phyloP scores from a whole-genome alignment of 768 basidiomycete genomes.

The Pluteus cervinus region DNA sequence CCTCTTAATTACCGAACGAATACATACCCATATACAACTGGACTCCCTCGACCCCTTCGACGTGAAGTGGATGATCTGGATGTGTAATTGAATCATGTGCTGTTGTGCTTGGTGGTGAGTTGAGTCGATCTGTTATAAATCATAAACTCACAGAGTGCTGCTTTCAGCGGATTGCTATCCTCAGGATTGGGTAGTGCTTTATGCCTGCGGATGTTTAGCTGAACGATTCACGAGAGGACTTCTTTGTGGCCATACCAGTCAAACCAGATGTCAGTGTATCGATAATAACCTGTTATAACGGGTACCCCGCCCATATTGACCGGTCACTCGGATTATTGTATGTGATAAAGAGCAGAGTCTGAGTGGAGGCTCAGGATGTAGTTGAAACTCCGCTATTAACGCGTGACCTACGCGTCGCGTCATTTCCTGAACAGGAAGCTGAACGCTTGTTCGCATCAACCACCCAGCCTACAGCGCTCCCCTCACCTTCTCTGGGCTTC shows the following conservation, averaged over 20 bases:
- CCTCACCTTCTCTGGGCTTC: slow-evolving; percentile 2
- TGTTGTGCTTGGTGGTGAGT: slow-evolving; percentile 10
- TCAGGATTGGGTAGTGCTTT: slow-evolving; percentile 49
- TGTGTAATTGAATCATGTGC: slow-evolving; percentile 66
- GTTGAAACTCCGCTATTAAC: too few relatives aligned
- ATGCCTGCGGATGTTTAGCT: slow-evolving; percentile 39
- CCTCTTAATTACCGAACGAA: background rate
- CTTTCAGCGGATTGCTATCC: slow-evolving; percentile 60
- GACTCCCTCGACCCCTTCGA: slow-evolving; percentile 56
- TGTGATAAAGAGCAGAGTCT: too few relatives aligned
- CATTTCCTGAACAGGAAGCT: too few relatives aligned
- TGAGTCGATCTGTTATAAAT: background rate
- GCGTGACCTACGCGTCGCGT: too few relatives aligned
- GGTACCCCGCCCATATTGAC: too few relatives aligned
- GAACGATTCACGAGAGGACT: background rate
- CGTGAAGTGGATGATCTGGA: slow-evolving; percentile 65
- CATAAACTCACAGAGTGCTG: slow-evolving; percentile 42
- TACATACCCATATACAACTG: slow-evolving; percentile 63
- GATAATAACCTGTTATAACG: slow-evolving; percentile 66
- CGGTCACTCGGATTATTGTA: too few relatives aligned
- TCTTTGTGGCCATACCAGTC: slow-evolving; percentile 64
- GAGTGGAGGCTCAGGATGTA: too few relatives aligned
- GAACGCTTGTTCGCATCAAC: too few relatives aligned
- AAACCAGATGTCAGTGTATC: slow-evolving; percentile 83
- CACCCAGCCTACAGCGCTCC: too few relatives aligned